Evolutionary conservation across 139 green algal genomes (phyloP).

Genomic region (Chlorella vulgaris): DNA sequence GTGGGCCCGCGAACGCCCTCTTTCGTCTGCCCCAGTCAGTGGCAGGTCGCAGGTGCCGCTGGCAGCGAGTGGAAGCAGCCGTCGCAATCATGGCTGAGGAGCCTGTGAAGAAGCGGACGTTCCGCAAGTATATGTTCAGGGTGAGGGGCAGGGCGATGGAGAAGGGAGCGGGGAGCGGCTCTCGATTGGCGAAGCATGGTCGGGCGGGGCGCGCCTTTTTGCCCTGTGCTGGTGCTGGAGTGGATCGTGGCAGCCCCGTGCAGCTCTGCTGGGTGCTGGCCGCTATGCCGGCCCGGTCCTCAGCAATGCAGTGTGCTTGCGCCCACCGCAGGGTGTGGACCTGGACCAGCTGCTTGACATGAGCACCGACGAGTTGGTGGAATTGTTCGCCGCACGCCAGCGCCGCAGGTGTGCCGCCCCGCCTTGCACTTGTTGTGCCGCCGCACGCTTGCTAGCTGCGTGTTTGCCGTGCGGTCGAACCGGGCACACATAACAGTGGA

Average conservation of each 20-base stretch:
- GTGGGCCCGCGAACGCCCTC: not conserved
- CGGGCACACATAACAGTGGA: too few species aligned
- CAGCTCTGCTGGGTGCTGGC: too few species aligned
- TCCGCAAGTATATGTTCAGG: slow-evolving; percentile 91
- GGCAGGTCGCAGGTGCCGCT: not conserved
- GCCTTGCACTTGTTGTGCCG: not conserved
- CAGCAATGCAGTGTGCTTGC: too few species aligned
- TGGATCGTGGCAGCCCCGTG: too few species aligned
- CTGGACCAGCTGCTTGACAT: slow-evolving; percentile 99
- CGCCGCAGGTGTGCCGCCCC: slow-evolving; percentile 57
- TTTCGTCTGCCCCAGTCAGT: not conserved
- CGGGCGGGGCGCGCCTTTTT: too few species aligned
- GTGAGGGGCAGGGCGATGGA: slow-evolving; percentile 27
- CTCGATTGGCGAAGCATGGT: too few species aligned
- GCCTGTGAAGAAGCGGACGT: slow-evolving; percentile 74
- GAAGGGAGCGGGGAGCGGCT: too few species aligned
- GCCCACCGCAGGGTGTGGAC: slow-evolving; percentile 85
- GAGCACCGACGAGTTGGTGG: slow-evolving; percentile 87
- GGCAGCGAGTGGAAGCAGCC: not conserved
- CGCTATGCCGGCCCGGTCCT: too few species aligned
- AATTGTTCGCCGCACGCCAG: slow-evolving; percentile 80
- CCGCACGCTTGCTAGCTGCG: not conserved
- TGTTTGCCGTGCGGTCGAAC: too few species aligned
- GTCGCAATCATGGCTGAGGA: slow-evolving; percentile 43
- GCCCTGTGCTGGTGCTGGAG: too few species aligned